Evolutionary conservation across 306 rosid species (phyloP).

Genomic region (Vachellia collinsii): DNA sequence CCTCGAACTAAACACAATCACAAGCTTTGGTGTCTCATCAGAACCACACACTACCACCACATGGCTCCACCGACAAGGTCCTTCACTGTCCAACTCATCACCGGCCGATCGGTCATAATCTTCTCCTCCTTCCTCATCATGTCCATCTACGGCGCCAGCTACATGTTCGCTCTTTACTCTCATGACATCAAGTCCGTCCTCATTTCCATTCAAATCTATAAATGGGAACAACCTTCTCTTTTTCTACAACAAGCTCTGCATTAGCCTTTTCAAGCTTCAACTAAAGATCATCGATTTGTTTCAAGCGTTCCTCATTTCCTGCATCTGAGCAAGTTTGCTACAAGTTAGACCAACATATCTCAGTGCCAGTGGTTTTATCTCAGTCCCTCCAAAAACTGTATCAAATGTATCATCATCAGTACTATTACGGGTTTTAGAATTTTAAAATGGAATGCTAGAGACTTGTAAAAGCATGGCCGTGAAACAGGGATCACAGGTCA

Average conservation of each 20-base stretch:
- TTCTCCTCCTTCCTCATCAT: slow-evolving; percentile 49
- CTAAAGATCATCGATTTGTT: slow-evolving; percentile 54
- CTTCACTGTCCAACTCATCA: slow-evolving; percentile 35
- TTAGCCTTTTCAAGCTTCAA: slow-evolving; percentile 55
- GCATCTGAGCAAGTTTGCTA: slow-evolving; percentile 43
- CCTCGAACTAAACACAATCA: no score
- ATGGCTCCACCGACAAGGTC: background rate
- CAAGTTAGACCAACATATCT: slow-evolving; percentile 25
- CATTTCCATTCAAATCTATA: background rate
- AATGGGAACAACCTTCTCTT: slow-evolving; percentile 52
- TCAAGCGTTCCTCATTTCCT: slow-evolving; percentile 50
- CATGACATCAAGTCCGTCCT: slow-evolving; percentile 44
- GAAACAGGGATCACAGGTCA: slow-evolving; percentile 10
- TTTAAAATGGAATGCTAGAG: background rate
- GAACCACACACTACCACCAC: background rate
- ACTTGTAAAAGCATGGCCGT: background rate
- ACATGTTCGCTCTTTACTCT: slow-evolving; percentile 47
- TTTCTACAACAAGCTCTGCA: no score
- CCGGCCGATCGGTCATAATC: slow-evolving; percentile 49
- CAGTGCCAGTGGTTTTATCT: slow-evolving; percentile 20
- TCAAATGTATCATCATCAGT: no score
- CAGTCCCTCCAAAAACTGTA: no score
- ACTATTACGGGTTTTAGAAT: background rate
- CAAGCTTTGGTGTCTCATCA: background rate
- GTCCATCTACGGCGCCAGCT: slow-evolving; percentile 53